phyloP scores from a whole-genome alignment of 2,329 filamentous ascomycete species.

The Calonectria montana region DNA sequence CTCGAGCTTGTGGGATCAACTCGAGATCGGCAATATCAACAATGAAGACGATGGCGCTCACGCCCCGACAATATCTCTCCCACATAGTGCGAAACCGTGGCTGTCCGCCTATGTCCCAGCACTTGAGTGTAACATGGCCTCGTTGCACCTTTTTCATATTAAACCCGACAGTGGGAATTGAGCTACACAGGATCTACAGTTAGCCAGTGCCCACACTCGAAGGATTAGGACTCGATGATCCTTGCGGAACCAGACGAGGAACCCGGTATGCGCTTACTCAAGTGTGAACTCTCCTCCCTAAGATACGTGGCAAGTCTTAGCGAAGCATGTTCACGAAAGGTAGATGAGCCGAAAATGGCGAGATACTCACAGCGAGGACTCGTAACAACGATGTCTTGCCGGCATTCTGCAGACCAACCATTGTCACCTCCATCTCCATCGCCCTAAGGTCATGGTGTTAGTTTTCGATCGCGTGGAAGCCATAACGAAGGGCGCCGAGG shows the following conservation, averaged over 20 bases:
- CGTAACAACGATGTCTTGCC: slow-evolving; percentile 96
- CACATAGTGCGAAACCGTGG: slow-evolving; percentile 98
- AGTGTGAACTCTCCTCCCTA: slow-evolving; percentile 98
- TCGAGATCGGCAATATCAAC: slow-evolving; percentile 92
- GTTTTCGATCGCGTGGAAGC: slow-evolving; percentile 35
- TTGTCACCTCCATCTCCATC: slow-evolving; percentile 99
- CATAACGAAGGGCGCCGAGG: slow-evolving; percentile 24
- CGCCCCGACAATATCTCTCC: slow-evolving; percentile 97
- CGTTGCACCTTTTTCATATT: slow-evolving; percentile 99
- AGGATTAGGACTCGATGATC: slow-evolving; percentile 1
- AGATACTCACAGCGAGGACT: slow-evolving; percentile 86
- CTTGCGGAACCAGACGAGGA: slow-evolving; percentile 24
- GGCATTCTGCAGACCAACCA: slow-evolving; percentile 98
- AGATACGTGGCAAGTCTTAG: slow-evolving; percentile 28
- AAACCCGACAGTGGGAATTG: slow-evolving; percentile 97
- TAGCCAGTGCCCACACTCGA: slow-evolving; percentile 43
- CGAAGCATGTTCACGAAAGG: slow-evolving; percentile 31
- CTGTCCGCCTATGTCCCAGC: slow-evolving; percentile 98
- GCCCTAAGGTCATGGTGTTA: slow-evolving; percentile 70
- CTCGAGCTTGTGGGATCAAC: slow-evolving; percentile 84
- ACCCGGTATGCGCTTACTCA: slow-evolving; percentile 75
- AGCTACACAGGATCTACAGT: slow-evolving; percentile 70
- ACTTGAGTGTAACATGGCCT: slow-evolving; percentile 98
- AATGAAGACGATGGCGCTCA: slow-evolving; percentile 98
- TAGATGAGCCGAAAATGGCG: neutral